Evolutionary conservation across 148 eudicot genomes (phyloP), one percentile per base, ranked within the genome.

Genomic region (Camellia lanceoleosa): DNA sequence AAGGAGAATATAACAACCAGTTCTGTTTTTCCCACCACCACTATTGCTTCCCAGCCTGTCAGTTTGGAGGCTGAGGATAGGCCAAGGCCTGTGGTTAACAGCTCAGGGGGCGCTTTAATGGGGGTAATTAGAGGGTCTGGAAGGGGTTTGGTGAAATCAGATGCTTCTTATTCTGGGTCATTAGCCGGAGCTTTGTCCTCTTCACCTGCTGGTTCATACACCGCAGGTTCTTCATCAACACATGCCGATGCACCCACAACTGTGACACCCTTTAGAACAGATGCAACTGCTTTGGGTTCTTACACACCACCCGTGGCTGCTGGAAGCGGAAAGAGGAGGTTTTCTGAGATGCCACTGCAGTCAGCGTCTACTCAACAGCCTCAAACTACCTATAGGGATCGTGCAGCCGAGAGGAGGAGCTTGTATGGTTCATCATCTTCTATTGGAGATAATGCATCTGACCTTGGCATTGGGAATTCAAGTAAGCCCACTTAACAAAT

Each of bases 341-440:
- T 96, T 78, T 96, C 99, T 23, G 99, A 96, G 92, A 79, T 89
- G 82, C 99, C 99, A 9, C 59, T 86, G 78, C 89, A 72, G 70
- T 67, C 91, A 3, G 85, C 86, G 80, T 78, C 88, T 80, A 44
- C 76, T 74, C 86, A 80, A 77, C 97, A 89, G 68, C 80, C 89
- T 74, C 93, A 92, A 66, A 82, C 91, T 18, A 77, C 90, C 51
- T 96, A 96, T 71, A 87, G 99, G 70, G 99, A 96, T 77, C 99
- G 99, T 73, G 99, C 99, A 19, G 99, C 99, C 49, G 99, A 96
- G 85, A 83, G 99, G 85, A 93, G 99, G 85, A 96, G 86, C 80
- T 92, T 96, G 89, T 96, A 96, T 81, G 97, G 98, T 71, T 91
- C 97, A 68, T 88, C 94, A 9, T 75, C 87, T 46, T 86, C 94